These are phyloP conservation scores for Bacidia rubella DNA, from an alignment of 495 filamentous ascomycete genomes.

Conservation along the genomic window DNA sequence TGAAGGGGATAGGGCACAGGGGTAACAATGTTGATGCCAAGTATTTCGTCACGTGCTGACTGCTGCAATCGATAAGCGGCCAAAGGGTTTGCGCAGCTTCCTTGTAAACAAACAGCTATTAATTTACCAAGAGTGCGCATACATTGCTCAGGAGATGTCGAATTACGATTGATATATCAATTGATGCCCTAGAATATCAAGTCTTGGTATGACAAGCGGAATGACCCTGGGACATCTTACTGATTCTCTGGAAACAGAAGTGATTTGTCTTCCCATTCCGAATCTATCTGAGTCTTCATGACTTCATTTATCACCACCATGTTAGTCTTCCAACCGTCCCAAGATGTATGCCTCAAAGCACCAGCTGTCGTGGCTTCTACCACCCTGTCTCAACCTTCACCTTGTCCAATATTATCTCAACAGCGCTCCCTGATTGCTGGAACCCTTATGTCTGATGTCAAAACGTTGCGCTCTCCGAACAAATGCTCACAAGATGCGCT, in stretches of 20 bases:
- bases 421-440: neutral
- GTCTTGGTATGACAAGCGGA: neutral
- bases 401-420: neutral
- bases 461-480: neutral
- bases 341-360: constrained; percentile 25
- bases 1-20: neutral
- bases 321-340: constrained; percentile 39
- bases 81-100: too few species aligned
- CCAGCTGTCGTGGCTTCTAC: constrained; percentile 23
- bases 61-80: neutral
- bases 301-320: constrained; percentile 59
- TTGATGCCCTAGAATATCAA: neutral
- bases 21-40: neutral
- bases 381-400: neutral
- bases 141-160: neutral
- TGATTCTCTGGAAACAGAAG: neutral
- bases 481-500: constrained; percentile 28
- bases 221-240: neutral
- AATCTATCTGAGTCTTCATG: constrained; percentile 28
- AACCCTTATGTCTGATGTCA: neutral
- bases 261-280: neutral
- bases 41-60: neutral
- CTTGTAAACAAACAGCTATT: neutral
- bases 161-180: neutral
- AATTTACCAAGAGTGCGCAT: neutral